Conservation (phyloP, 345 rosid genomes). For the thale cress (Arabidopsis thaliana) region TAIR10.1 NC_003074.8:21467001-21467500, state of each 20-base stretch:
- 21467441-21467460: constrained; percentile 43
- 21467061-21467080: constrained; percentile 35
- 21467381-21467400: constrained; percentile 35
- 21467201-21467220: constrained; percentile 44
- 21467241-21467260: constrained; percentile 57
- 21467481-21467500: constrained; percentile 48
- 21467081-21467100: constrained; percentile 35
- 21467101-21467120: constrained; percentile 32
- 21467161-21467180: constrained; percentile 45
- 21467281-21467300: constrained; percentile 45
- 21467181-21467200: constrained; percentile 41
- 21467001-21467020: constrained; percentile 39
- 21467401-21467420: constrained; percentile 37
- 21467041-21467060: constrained; percentile 41
- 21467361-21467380: constrained; percentile 37
- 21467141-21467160: constrained; percentile 48
- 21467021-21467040: constrained; percentile 32
- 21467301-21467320: constrained; percentile 43
- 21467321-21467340: constrained; percentile 42
- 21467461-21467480: constrained; percentile 38
- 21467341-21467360: constrained; percentile 36
- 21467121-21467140: constrained; percentile 36
- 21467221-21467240: constrained; percentile 59
- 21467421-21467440: constrained; percentile 41
- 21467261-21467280: constrained; percentile 27